Percentiles rank a stretch among this genome's conserved stretches.
Conservation (phyloP, 2,329 filamentous ascomycete genomes). For the Fusarium sp. region DNA sequence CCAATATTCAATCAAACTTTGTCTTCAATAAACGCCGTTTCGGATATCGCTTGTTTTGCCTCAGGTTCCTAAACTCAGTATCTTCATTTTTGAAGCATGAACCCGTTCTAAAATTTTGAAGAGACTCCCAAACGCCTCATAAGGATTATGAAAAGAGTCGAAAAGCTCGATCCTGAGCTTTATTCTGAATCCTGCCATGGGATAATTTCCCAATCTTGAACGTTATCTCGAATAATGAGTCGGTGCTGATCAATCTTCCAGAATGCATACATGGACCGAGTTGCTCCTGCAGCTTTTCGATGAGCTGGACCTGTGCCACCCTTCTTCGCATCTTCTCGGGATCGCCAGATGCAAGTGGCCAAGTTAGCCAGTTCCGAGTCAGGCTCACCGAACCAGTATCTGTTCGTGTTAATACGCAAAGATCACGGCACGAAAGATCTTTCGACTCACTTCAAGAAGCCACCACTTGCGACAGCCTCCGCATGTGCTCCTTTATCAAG, state of each 20-base stretch:
- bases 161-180: neutral
- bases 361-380: conserved; percentile 79
- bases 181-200: conserved; percentile 61
- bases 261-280: conserved; percentile 71
- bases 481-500: conserved; percentile 84
- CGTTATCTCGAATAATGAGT: conserved; percentile 75
- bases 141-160: neutral
- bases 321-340: conserved; percentile 68
- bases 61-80: neutral
- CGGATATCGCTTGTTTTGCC: neutral
- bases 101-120: neutral
- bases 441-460: conserved; percentile 77
- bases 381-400: conserved; percentile 88
- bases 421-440: neutral
- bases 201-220: conserved; percentile 71
- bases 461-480: conserved; percentile 83
- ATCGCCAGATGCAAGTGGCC: conserved; percentile 80
- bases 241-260: conserved; percentile 78
- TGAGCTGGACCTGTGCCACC: conserved; percentile 72
- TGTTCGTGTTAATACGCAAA: conserved; percentile 49
- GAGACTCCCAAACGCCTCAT: conserved; percentile 6
- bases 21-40: conserved; percentile 27
- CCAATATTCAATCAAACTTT: neutral
- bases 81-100: neutral
- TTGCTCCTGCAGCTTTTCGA: conserved; percentile 73